Evolutionary conservation across 305 asterid species (phyloP).

Genomic region (Galium porrigens): DNA sequence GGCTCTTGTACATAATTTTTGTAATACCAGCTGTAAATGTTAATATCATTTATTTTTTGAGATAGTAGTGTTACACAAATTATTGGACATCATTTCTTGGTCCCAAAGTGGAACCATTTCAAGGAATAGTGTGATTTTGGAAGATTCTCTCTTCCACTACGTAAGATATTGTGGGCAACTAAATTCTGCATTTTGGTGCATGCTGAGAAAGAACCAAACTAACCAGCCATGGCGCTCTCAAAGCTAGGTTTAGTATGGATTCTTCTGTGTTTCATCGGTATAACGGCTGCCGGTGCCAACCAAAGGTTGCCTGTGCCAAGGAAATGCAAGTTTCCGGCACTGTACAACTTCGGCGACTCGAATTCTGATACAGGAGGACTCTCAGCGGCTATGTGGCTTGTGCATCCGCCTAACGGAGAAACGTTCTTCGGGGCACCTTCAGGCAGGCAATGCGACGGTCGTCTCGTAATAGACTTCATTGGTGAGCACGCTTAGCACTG

Average conservation of each 20-base stretch:
- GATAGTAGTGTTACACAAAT: background rate
- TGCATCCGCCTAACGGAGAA: conserved; percentile 19
- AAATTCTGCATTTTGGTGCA: background rate
- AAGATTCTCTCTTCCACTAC: background rate
- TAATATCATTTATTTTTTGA: background rate
- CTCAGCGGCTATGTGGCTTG: conserved; percentile 17
- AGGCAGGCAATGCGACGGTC: conserved; percentile 20
- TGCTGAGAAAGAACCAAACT: conserved; percentile 8
- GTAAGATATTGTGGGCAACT: background rate
- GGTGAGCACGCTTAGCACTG: background rate
- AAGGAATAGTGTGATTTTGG: background rate
- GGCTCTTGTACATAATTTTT: too few species aligned
- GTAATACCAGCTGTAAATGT: too few species aligned
- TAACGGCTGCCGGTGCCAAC: background rate
- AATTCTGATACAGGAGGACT: conserved; percentile 25
- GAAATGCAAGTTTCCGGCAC: conserved; percentile 19
- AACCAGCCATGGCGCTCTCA: conserved; percentile 1
- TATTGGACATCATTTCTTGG: background rate
- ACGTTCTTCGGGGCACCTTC: conserved; percentile 20
- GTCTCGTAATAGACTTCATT: conserved; percentile 21
- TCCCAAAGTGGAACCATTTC: conserved; percentile 7
- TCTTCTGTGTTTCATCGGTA: background rate
- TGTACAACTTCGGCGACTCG: conserved; percentile 25
- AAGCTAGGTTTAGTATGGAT: conserved; percentile 7
- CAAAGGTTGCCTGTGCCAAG: conserved; percentile 4